Conservation (phyloP, 1,284 basidiomycete genomes). For the Tremellales sp. region DNA sequence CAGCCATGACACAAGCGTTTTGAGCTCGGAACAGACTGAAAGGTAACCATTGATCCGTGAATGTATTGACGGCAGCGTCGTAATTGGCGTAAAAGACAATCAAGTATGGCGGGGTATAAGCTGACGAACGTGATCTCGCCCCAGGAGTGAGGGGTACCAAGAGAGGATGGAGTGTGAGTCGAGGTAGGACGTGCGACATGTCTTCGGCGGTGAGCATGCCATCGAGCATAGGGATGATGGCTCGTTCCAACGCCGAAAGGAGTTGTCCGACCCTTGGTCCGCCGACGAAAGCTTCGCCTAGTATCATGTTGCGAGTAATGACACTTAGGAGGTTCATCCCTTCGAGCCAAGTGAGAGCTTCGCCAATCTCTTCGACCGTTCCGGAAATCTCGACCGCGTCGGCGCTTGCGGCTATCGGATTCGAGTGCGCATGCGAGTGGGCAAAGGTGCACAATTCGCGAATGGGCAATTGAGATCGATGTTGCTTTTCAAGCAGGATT, state of each 20-base stretch:
- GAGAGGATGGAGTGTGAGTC: conserved; percentile 39
- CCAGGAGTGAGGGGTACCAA: conserved; percentile 39
- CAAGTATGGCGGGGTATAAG: conserved; percentile 44
- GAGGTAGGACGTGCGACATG: conserved; percentile 42
- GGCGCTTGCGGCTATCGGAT: conserved; percentile 2
- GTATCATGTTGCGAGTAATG: conserved; percentile 38
- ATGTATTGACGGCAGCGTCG: conserved; percentile 46
- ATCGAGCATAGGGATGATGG: conserved; percentile 46
- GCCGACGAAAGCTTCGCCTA: conserved; percentile 11
- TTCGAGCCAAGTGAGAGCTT: conserved; percentile 41
- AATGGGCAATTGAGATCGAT: conserved; percentile 49
- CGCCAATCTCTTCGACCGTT: conserved; percentile 47
- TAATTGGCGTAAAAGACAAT: conserved; percentile 50
- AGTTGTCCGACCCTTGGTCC: conserved; percentile 30
- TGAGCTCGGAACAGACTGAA: conserved; percentile 50
- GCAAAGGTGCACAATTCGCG: conserved; percentile 40
- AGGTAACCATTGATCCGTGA: conserved; percentile 49
- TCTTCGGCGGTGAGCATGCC: conserved; percentile 38
- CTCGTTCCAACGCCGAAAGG: conserved; percentile 34
- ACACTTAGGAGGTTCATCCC: conserved; percentile 45
- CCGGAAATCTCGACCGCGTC: conserved; percentile 24
- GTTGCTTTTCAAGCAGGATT: conserved; percentile 41
- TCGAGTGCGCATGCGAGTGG: conserved; percentile 9
- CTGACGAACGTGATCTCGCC: conserved; percentile 8
- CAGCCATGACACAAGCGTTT: conserved; percentile 47